Conservation (phyloP, 1,284 basidiomycete genomes). For the Cystobasidium pallidum region DNA sequence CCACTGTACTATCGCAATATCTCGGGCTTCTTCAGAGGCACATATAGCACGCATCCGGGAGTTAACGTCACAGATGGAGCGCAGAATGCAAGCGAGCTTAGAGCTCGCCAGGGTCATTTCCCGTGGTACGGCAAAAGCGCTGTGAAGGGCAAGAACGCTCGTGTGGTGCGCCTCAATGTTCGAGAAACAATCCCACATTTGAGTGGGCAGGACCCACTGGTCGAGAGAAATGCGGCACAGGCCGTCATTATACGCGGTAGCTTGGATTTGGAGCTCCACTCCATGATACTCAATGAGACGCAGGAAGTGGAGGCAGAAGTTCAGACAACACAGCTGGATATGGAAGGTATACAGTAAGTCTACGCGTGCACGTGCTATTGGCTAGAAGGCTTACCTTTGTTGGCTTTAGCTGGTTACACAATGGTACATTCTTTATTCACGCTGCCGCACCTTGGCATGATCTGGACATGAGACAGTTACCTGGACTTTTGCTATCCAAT, state of each 20-base stretch:
- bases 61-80: slow-evolving; percentile 32
- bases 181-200: slow-evolving; percentile 41
- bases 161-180: slow-evolving; percentile 17
- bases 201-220: slow-evolving; percentile 23
- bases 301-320: slow-evolving; percentile 20
- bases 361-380: neutral
- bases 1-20: slow-evolving; percentile 50
- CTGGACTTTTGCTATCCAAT: slow-evolving; percentile 48
- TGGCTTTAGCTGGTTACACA: slow-evolving; percentile 47
- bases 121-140: slow-evolving; percentile 46
- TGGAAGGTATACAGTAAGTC: slow-evolving; percentile 51
- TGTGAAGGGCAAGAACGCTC: slow-evolving; percentile 19
- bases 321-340: slow-evolving; percentile 44
- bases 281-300: slow-evolving; percentile 20
- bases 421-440: slow-evolving; percentile 49
- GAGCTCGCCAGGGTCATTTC: slow-evolving; percentile 38
- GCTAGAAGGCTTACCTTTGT: neutral
- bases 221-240: slow-evolving; percentile 17
- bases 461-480: slow-evolving; percentile 51
- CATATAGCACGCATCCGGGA: slow-evolving; percentile 41
- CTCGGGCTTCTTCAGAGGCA: slow-evolving; percentile 51
- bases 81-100: slow-evolving; percentile 18
- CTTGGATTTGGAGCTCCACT: slow-evolving; percentile 16
- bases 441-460: slow-evolving; percentile 46
- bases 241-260: slow-evolving; percentile 26